Percentiles rank a stretch among this genome's conserved stretches.
These are phyloP conservation scores for Backusella psychrophila DNA, from an alignment of 192 early-diverging fungal genomes.

Conservation along the genomic window DNA sequence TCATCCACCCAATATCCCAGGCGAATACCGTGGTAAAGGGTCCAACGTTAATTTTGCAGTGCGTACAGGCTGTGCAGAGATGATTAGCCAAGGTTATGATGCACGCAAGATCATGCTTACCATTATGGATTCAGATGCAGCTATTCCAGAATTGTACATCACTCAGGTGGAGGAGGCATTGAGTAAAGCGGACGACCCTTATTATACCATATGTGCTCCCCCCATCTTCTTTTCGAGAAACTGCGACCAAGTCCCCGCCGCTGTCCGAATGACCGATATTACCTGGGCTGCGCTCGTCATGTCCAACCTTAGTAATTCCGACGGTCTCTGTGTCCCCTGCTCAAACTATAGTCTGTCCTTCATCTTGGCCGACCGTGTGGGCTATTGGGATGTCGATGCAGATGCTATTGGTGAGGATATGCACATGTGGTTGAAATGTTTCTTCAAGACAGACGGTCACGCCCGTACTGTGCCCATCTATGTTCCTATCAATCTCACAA, in stretches of 20 bases:
- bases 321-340: constrained; percentile 65
- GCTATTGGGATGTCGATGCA: constrained; percentile 74
- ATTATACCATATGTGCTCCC: constrained; percentile 35
- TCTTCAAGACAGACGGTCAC: constrained; percentile 65
- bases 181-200: constrained; percentile 39
- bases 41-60: constrained; percentile 71
- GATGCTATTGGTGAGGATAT: constrained; percentile 48
- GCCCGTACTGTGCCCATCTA: constrained; percentile 66
- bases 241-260: constrained; percentile 63
- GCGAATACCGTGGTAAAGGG: constrained; percentile 78
- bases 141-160: constrained; percentile 74
- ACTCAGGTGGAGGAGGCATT: constrained; percentile 41
- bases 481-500: constrained; percentile 65
- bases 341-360: constrained; percentile 75
- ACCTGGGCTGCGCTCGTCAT: constrained; percentile 76
- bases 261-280: constrained; percentile 70
- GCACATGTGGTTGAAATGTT: constrained; percentile 71
- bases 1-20: constrained; percentile 68
- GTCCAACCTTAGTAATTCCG: constrained; percentile 63
- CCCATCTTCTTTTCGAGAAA: constrained; percentile 60
- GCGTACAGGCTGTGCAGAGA: constrained; percentile 24
- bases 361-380: constrained; percentile 65
- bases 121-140: constrained; percentile 66
- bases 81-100: constrained; percentile 26
- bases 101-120: constrained; percentile 65